phyloP scores from a whole-genome alignment of 2,329 filamentous ascomycete genomes.

The Ascochyta lentis region DNA sequence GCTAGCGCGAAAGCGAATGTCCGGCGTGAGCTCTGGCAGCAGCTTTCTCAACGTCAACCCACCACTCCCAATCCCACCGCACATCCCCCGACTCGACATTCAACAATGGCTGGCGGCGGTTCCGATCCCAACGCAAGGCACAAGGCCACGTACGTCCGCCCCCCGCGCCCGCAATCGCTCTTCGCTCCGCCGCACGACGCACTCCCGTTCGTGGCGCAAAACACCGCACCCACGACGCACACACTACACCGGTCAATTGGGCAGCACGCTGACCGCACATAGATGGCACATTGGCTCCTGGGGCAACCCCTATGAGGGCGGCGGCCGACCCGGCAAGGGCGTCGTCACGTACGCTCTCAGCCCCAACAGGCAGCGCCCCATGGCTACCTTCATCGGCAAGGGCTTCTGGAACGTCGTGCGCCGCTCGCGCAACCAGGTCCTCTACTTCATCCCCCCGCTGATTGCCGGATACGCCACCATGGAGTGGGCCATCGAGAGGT shows the following conservation, averaged over 20 bases:
- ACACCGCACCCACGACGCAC: constrained; percentile 8
- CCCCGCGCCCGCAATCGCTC: constrained; percentile 17
- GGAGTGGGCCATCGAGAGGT: constrained; percentile 93
- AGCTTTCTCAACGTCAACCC: constrained; percentile 28
- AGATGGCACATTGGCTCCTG: constrained; percentile 49
- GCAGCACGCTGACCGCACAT: constrained; percentile 24
- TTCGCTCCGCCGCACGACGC: constrained; percentile 11
- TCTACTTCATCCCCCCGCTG: constrained; percentile 86
- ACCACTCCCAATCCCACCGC: constrained; percentile 28
- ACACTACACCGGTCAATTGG: constrained; percentile 3
- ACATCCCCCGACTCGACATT: constrained; percentile 18
- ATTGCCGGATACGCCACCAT: constrained; percentile 80
- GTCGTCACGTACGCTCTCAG: constrained; percentile 76
- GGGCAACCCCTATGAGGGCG: constrained; percentile 50
- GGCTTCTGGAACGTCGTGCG: constrained; percentile 97
- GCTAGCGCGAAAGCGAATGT: constrained; percentile 4
- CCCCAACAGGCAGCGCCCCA: constrained; percentile 86
- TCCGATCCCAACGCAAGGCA: constrained; percentile 32
- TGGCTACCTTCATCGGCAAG: constrained; percentile 77
- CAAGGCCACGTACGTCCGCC: constrained; percentile 40
- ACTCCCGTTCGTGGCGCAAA: constrained; percentile 12
- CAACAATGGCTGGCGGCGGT: constrained; percentile 42
- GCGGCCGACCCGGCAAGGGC: constrained; percentile 62
- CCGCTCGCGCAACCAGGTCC: constrained; percentile 81
- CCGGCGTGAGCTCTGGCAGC: constrained; percentile 22